Percentiles rank a stretch among this genome's conserved stretches.
These are phyloP conservation scores for Jaltomata sinuosa DNA, from an alignment of 257 asterid genomes.

Conservation along the genomic window DNA sequence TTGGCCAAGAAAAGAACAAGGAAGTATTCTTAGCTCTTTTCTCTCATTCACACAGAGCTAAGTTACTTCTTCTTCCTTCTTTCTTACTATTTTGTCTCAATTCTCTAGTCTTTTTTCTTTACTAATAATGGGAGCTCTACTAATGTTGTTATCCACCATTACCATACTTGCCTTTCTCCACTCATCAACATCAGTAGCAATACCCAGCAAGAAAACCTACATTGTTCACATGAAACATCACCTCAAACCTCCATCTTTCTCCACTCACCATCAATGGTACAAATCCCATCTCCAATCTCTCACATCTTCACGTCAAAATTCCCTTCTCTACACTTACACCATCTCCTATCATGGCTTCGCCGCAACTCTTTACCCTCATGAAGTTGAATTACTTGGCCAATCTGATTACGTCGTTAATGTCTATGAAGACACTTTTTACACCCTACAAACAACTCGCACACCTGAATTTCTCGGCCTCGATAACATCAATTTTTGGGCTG, in stretches of 20 bases:
- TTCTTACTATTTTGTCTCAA: too few relatives aligned
- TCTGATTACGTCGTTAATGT: constrained; percentile 22
- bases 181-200: too few relatives aligned
- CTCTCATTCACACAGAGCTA: too few relatives aligned
- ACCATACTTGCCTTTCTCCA: too few relatives aligned
- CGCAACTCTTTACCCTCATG: constrained; percentile 13
- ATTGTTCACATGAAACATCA: constrained; percentile 32
- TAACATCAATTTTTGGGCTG: constrained; percentile 9
- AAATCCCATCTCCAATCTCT: constrained; percentile 3
- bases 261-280: constrained; percentile 33
- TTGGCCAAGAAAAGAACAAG: too few relatives aligned
- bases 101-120: too few relatives aligned
- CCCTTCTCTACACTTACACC: constrained; percentile 25
- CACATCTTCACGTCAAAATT: constrained; percentile 1
- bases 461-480: constrained; percentile 36
- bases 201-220: constrained; percentile 13
- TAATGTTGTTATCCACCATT: too few relatives aligned
- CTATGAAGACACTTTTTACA: constrained; percentile 26
- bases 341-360: constrained; percentile 31
- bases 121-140: too few relatives aligned
- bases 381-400: constrained; percentile 25
- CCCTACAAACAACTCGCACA: constrained; percentile 33
- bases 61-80: too few relatives aligned
- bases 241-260: constrained; percentile 20
- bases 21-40: too few relatives aligned